A percentile compares a stretch with the other conserved stretches of the same genome.
phyloP scores from a whole-genome alignment of 176 grass and related monocot genomes.

The Chrysopogon serrulatus region DNA sequence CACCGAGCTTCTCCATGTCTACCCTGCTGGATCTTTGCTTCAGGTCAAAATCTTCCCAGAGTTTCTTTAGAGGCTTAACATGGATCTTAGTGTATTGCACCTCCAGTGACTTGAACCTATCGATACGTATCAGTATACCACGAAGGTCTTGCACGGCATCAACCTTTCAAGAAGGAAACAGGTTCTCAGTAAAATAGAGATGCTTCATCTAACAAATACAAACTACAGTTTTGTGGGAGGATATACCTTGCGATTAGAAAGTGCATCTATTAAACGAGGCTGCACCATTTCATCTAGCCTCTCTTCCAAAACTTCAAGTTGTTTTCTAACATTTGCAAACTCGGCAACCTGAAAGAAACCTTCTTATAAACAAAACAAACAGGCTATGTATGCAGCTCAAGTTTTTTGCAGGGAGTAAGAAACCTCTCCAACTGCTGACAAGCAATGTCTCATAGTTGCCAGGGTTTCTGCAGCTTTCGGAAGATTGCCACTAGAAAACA shows the following conservation, averaged over 20 bases:
- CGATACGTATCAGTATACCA: slow-evolving; percentile 85
- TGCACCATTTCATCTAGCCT: slow-evolving; percentile 94
- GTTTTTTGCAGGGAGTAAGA: background rate
- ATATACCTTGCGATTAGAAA: slow-evolving; percentile 94
- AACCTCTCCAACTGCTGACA: slow-evolving; percentile 98
- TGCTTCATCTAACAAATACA: slow-evolving; percentile 3
- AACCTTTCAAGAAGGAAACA: slow-evolving; percentile 44
- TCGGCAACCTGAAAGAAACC: slow-evolving; percentile 79
- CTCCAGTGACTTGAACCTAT: slow-evolving; percentile 93
- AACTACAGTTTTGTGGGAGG: background rate
- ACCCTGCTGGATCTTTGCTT: slow-evolving; percentile 64
- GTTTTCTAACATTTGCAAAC: slow-evolving; percentile 98
- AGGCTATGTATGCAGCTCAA: background rate
- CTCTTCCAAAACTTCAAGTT: slow-evolving; percentile 97
- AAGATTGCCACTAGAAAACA: slow-evolving; percentile 99
- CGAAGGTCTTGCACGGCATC: slow-evolving; percentile 89
- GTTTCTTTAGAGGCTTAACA: slow-evolving; percentile 91
- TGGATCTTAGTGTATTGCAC: slow-evolving; percentile 89
- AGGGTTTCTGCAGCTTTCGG: slow-evolving; percentile 91
- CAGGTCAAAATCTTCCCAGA: slow-evolving; percentile 95
- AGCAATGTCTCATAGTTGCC: slow-evolving; percentile 99
- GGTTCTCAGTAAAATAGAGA: slow-evolving; percentile 28
- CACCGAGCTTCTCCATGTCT: slow-evolving; percentile 69
- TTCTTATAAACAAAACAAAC: slow-evolving; percentile 19
- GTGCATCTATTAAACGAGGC: slow-evolving; percentile 81